Evolutionary conservation across 306 rosid species (phyloP).

Genomic region (Echinosophora koreensis): DNA sequence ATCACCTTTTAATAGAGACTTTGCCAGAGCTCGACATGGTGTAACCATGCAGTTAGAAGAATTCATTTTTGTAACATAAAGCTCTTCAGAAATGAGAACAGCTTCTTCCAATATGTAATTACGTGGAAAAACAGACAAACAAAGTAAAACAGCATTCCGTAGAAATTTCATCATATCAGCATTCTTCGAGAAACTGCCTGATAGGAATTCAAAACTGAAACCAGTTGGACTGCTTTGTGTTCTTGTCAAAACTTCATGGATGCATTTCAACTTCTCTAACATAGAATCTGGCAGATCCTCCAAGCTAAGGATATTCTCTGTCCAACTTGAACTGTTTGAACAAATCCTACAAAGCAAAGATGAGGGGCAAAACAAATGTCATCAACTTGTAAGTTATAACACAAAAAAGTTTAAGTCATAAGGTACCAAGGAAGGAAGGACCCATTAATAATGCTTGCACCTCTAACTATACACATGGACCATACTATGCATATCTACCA

Average conservation of each 20-base stretch:
- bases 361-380: slow-evolving; percentile 38
- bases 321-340: slow-evolving; percentile 79
- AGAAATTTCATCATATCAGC: slow-evolving; percentile 81
- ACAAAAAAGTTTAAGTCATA: slow-evolving; percentile 11
- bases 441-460: slow-evolving; percentile 8
- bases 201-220: slow-evolving; percentile 70
- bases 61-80: slow-evolving; percentile 63
- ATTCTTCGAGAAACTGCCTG: slow-evolving; percentile 58
- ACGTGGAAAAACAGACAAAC: slow-evolving; percentile 82
- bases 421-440: background rate
- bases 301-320: slow-evolving; percentile 68
- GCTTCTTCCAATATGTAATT: slow-evolving; percentile 86
- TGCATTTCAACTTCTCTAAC: slow-evolving; percentile 63
- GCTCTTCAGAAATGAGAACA: slow-evolving; percentile 84
- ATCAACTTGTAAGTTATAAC: slow-evolving; percentile 29
- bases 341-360: slow-evolving; percentile 62
- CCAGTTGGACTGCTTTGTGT: slow-evolving; percentile 50
- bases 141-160: slow-evolving; percentile 75
- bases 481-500: slow-evolving; percentile 20
- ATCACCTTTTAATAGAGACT: slow-evolving; percentile 82
- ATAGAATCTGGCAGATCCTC: slow-evolving; percentile 77
- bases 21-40: slow-evolving; percentile 87
- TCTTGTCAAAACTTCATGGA: slow-evolving; percentile 58
- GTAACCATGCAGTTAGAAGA: slow-evolving; percentile 66
- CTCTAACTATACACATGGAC: slow-evolving; percentile 18